Evolutionary conservation across 176 grass and related monocot genomes (phyloP).

Genomic region (Paspalum notatum): DNA sequence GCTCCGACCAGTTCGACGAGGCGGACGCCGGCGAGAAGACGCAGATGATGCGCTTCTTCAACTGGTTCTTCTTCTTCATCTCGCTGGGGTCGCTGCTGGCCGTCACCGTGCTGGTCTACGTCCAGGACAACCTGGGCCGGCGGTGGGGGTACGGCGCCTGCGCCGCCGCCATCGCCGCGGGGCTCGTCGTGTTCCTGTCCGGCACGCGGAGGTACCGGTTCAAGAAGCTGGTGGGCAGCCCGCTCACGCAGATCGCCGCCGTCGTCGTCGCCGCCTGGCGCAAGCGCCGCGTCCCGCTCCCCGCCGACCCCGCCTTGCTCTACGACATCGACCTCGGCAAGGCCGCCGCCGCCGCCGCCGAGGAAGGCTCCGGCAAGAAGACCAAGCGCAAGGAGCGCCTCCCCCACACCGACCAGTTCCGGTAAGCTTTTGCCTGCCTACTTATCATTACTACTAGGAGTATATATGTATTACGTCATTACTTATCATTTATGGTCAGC

Average conservation of each 20-base stretch:
- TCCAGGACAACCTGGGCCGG: constrained; percentile 83
- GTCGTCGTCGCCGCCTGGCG: constrained; percentile 68
- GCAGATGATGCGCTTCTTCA: constrained; percentile 91
- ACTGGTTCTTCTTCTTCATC: constrained; percentile 99
- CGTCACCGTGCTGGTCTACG: constrained; percentile 87
- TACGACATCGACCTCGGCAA: constrained; percentile 53
- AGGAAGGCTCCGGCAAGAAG: constrained; percentile 48
- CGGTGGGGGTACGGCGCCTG: constrained; percentile 76
- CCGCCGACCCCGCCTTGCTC: constrained; percentile 56
- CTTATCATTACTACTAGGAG: neutral
- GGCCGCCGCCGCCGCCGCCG: constrained; percentile 3
- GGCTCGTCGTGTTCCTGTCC: constrained; percentile 65
- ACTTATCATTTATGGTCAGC: neutral
- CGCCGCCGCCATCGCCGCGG: constrained; percentile 53
- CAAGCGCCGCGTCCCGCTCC: constrained; percentile 58
- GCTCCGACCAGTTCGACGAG: constrained; percentile 96
- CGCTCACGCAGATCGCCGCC: constrained; percentile 78
- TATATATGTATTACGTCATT: too few relatives aligned
- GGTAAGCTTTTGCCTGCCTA: constrained; percentile 41
- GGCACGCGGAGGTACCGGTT: constrained; percentile 78
- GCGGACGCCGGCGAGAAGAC: constrained; percentile 45
- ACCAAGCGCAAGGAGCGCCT: constrained; percentile 75
- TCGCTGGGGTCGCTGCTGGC: constrained; percentile 84
- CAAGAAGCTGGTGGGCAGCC: constrained; percentile 82
- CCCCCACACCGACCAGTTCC: constrained; percentile 82